phyloP scores from a whole-genome alignment of 345 rosid species.

The Gossypium turneri region DNA sequence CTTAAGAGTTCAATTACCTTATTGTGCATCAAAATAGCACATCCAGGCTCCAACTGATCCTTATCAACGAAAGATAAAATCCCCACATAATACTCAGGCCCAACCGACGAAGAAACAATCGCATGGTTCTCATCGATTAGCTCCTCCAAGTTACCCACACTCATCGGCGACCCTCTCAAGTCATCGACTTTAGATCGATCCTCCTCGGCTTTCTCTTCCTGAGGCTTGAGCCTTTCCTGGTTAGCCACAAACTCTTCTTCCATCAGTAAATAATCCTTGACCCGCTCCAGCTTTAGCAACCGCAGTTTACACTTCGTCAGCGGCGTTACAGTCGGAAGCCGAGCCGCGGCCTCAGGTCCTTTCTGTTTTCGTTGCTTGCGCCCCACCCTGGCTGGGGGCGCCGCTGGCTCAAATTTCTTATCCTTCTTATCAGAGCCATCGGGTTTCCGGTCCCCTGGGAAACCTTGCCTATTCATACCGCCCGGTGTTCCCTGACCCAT shows the following conservation, averaged over 20 bases:
- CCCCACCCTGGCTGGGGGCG: constrained; percentile 86
- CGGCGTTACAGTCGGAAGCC: constrained; percentile 88
- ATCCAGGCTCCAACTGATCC: constrained; percentile 97
- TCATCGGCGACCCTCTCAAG: constrained; percentile 92
- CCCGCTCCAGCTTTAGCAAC: constrained; percentile 72
- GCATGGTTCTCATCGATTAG: constrained; percentile 97
- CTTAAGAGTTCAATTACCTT: constrained; percentile 41
- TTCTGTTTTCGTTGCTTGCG: constrained; percentile 86
- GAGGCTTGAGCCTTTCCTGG: constrained; percentile 88
- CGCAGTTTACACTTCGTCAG: constrained; percentile 80
- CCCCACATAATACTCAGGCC: constrained; percentile 92
- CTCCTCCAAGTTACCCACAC: constrained; percentile 93
- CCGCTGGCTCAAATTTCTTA: constrained; percentile 90
- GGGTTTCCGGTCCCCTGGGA: constrained; percentile 58
- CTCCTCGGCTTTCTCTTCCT: constrained; percentile 95
- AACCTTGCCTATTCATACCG: constrained; percentile 63
- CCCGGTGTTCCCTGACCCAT: constrained; percentile 97
- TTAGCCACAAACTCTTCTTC: constrained; percentile 95
- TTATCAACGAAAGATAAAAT: constrained; percentile 94
- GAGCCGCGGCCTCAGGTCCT: constrained; percentile 89
- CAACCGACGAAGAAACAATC: constrained; percentile 85
- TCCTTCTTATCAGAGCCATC: constrained; percentile 85
- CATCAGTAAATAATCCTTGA: constrained; percentile 87
- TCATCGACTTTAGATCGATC: constrained; percentile 92
- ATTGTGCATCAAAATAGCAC: constrained; percentile 94